A percentile compares a stretch with the other conserved stretches of the same genome.
Evolutionary conservation across 169 alveolate species (phyloP).

Genomic region (Plasmodium blacklocki): DNA sequence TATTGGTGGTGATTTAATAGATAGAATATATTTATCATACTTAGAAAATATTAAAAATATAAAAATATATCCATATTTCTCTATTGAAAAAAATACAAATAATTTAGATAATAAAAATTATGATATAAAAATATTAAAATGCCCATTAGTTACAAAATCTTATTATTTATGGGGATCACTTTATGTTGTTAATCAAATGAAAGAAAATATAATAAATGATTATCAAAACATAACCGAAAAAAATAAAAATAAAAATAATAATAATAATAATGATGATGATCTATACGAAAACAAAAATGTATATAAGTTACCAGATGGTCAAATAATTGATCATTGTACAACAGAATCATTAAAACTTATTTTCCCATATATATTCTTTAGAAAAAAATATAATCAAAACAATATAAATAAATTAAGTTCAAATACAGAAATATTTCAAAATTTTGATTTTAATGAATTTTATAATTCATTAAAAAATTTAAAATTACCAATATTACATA

Average conservation of each 20-base stretch:
- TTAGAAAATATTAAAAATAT: constrained; percentile 68
- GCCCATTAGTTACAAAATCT: constrained; percentile 81
- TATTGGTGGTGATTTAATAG: constrained; percentile 84
- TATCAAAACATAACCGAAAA: constrained; percentile 43
- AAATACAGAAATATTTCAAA: constrained; percentile 15
- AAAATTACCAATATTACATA: constrained; percentile 59
- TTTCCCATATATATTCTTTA: constrained; percentile 55
- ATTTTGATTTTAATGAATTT: constrained; percentile 47
- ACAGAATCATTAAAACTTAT: constrained; percentile 78
- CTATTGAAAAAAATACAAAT: constrained; percentile 54
- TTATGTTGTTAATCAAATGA: constrained; percentile 80
- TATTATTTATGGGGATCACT: constrained; percentile 83
- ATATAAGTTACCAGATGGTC: constrained; percentile 85
- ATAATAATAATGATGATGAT: neutral
- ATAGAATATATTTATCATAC: constrained; percentile 79
- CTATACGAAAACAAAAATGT: constrained; percentile 17
- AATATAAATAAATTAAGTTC: constrained; percentile 29
- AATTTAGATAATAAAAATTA: constrained; percentile 12
- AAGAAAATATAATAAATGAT: constrained; percentile 77
- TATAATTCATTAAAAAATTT: constrained; percentile 45
- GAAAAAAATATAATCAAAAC: constrained; percentile 71
- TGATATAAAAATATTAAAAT: constrained; percentile 62
- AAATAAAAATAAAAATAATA: constrained; percentile 30
- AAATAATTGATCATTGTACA: constrained; percentile 62
- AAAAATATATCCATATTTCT: constrained; percentile 78